A percentile compares a stretch with the other conserved stretches of the same genome.
Conservation (phyloP, 768 basidiomycete genomes). For the Leccinum subgranulosum region DNA sequence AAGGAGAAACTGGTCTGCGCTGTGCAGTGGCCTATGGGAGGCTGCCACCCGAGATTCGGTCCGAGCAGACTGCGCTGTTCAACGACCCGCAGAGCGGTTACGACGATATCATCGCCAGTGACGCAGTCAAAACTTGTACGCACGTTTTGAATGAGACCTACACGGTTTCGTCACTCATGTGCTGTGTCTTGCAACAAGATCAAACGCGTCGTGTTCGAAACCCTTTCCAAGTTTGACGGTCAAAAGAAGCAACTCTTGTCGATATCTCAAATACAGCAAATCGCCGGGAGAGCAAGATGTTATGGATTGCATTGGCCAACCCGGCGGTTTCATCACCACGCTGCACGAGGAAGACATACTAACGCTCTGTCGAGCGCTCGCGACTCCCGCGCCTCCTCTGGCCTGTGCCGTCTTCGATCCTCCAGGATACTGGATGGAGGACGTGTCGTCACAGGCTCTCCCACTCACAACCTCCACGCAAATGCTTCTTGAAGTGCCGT, state of each 20-base stretch:
- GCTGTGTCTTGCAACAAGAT: constrained; percentile 58
- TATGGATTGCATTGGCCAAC: constrained; percentile 60
- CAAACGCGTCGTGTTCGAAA: constrained; percentile 77
- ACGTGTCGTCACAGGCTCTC: constrained; percentile 36
- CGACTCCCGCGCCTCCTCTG: constrained; percentile 47
- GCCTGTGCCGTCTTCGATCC: constrained; percentile 47
- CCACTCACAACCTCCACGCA: constrained; percentile 39
- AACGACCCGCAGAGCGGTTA: constrained; percentile 81
- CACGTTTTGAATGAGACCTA: neutral
- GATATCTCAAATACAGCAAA: constrained; percentile 84
- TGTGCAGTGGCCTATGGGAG: constrained; percentile 94
- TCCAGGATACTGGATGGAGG: constrained; percentile 20
- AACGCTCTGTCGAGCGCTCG: constrained; percentile 54
- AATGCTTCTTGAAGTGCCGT: constrained; percentile 33
- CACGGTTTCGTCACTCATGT: neutral
- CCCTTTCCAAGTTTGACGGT: constrained; percentile 66
- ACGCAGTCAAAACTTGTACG: constrained; percentile 96
- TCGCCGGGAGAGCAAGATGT: constrained; percentile 91
- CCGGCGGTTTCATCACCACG: constrained; percentile 73
- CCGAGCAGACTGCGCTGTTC: constrained; percentile 89
- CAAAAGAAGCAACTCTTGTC: constrained; percentile 45
- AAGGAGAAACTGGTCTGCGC: constrained; percentile 64
- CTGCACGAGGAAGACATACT: constrained; percentile 61
- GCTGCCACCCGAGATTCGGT: constrained; percentile 87
- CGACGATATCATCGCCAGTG: constrained; percentile 89